Conservation (phyloP, 2,329 filamentous ascomycete genomes). For the Colletotrichum sojae region DNA sequence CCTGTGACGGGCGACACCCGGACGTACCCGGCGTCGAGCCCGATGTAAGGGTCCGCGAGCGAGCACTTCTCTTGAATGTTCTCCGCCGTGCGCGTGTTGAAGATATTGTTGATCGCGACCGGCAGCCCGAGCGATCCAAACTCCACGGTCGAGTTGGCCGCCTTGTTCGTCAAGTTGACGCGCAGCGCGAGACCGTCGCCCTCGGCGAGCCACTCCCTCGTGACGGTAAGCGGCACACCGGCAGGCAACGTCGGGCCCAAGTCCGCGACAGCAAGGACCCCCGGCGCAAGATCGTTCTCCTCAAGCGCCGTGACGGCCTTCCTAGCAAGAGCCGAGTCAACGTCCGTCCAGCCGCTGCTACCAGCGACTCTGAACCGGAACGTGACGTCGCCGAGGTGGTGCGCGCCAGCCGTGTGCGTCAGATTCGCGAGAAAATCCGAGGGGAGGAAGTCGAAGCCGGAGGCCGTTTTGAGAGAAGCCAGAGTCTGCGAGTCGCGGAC, state of each 20-base stretch:
- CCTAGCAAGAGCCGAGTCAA: constrained; percentile 61
- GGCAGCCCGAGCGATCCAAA: constrained; percentile 72
- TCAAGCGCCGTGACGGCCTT: constrained; percentile 51
- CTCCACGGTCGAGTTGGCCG: constrained; percentile 57
- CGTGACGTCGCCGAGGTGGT: constrained; percentile 72
- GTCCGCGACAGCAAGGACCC: constrained; percentile 54
- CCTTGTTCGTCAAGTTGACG: constrained; percentile 64
- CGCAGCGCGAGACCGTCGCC: constrained; percentile 64
- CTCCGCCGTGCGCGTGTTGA: constrained; percentile 62
- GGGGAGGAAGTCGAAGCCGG: constrained; percentile 68
- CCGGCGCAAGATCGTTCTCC: constrained; percentile 17
- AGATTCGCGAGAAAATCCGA: constrained; percentile 63
- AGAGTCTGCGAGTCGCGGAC: constrained; percentile 58
- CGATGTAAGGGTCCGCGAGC: constrained; percentile 72
- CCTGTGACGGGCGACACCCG: constrained; percentile 66
- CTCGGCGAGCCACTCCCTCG: constrained; percentile 65
- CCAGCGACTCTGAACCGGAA: constrained; percentile 64
- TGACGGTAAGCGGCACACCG: constrained; percentile 58
- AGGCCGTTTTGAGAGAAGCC: constrained; percentile 58
- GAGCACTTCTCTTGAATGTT: constrained; percentile 67
- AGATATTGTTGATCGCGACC: constrained; percentile 74
- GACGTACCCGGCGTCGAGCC: constrained; percentile 70
- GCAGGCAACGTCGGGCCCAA: constrained; percentile 58
- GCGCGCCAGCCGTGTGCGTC: constrained; percentile 64
- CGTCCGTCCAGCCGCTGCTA: constrained; percentile 58